phyloP scores from a whole-genome alignment of 176 grass and related monocot genomes.

The Oryza longistaminata region DNA sequence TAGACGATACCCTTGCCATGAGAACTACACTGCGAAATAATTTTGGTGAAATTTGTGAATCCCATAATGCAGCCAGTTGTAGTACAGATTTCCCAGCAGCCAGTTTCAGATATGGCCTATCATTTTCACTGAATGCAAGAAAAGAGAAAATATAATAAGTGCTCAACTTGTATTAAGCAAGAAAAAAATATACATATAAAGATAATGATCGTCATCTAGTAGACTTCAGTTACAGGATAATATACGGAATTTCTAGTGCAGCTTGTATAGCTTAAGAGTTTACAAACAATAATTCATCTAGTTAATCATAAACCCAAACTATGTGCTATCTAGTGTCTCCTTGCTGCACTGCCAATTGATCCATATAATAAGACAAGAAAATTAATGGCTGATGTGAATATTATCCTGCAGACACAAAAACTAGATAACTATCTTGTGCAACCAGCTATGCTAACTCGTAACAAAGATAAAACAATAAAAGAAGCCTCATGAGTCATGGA shows the following conservation, averaged over 20 bases:
- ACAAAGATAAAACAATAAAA: slow-evolving; percentile 12
- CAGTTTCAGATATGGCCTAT: slow-evolving; percentile 67
- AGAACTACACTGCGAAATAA: slow-evolving; percentile 67
- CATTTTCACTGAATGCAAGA: slow-evolving; percentile 65
- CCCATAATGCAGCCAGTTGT: slow-evolving; percentile 78
- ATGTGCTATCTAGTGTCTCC: not conserved
- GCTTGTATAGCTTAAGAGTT: slow-evolving; percentile 18
- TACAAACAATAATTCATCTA: not conserved
- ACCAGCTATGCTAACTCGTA: slow-evolving; percentile 7
- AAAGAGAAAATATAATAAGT: slow-evolving; percentile 15
- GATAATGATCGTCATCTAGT: not conserved
- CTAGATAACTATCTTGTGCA: not conserved
- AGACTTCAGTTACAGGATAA: slow-evolving; percentile 10
- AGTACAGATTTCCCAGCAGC: slow-evolving; percentile 81
- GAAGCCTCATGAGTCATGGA: not conserved
- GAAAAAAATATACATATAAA: slow-evolving; percentile 15
- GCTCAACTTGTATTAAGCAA: slow-evolving; percentile 33
- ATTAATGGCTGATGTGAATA: not conserved
- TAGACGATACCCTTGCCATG: slow-evolving; percentile 65
- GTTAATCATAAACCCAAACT: slow-evolving; percentile 4
- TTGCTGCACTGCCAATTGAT: not conserved
- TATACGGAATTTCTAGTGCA: slow-evolving; percentile 18
- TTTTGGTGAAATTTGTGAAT: slow-evolving; percentile 78
- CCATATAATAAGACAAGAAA: slow-evolving; percentile 4
- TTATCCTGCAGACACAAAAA: slow-evolving; percentile 13